phyloP scores from a whole-genome alignment of 106 monocot genomes.

The Ottelia alismoides region DNA sequence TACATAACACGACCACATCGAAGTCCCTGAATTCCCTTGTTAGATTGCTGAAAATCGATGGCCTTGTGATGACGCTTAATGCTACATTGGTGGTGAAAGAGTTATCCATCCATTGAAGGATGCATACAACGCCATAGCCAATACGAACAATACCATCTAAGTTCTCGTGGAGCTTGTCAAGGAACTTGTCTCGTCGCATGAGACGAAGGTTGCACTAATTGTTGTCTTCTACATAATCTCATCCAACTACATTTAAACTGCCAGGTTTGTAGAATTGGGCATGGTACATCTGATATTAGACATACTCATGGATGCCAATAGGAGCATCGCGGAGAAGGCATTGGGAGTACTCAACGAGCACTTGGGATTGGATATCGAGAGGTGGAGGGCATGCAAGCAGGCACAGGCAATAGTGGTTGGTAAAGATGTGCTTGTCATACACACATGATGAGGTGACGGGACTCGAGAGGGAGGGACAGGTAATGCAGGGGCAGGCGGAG shows the following conservation, averaged over 20 bases:
- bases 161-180: constrained; percentile 36
- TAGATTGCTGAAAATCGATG: constrained; percentile 16
- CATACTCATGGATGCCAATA: constrained; percentile 44
- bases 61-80: constrained; percentile 18
- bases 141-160: constrained; percentile 7
- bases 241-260: constrained; percentile 1
- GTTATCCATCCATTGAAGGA: not conserved
- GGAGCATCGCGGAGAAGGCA: constrained; percentile 42
- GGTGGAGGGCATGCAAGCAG: constrained; percentile 14
- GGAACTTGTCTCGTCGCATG: constrained; percentile 36
- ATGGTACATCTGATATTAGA: constrained; percentile 29
- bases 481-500: no score
- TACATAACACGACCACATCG: constrained; percentile 7
- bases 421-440: constrained; percentile 50
- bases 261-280: constrained; percentile 17
- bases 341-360: constrained; percentile 31
- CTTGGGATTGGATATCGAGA: constrained; percentile 9
- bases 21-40: constrained; percentile 31
- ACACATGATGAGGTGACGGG: no score
- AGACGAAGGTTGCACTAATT: constrained; percentile 48
- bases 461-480: no score
- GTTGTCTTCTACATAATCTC: not conserved
- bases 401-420: constrained; percentile 45
- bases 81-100: constrained; percentile 26
- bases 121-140: not conserved